These are phyloP conservation scores for Gentiana macrophylla DNA, from an alignment of 257 asterid species.

Conservation along the genomic window DNA sequence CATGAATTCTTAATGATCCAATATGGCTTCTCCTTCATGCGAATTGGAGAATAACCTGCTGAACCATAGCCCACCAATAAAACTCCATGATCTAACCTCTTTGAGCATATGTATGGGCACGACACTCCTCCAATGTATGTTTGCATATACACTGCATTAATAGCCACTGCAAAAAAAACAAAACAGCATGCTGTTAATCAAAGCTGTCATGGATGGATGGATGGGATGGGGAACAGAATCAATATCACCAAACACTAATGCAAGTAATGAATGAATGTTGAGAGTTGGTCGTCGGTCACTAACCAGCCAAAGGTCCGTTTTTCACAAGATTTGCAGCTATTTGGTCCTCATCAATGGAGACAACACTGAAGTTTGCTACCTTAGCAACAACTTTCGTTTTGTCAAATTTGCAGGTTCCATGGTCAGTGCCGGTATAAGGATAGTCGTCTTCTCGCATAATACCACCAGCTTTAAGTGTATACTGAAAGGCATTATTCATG, in stretches of 20 bases:
- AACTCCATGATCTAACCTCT: slow-evolving; percentile 67
- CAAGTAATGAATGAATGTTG: too few species aligned
- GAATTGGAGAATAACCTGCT: slow-evolving; percentile 48
- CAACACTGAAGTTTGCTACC: slow-evolving; percentile 87
- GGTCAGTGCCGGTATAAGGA: slow-evolving; percentile 76
- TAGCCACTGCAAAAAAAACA: slow-evolving; percentile 50
- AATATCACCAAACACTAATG: neutral
- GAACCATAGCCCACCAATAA: slow-evolving; percentile 70
- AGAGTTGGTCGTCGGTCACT: neutral
- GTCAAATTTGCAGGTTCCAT: slow-evolving; percentile 62
- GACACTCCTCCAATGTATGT: slow-evolving; percentile 79
- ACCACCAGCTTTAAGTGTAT: slow-evolving; percentile 79
- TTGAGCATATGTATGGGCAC: slow-evolving; percentile 72
- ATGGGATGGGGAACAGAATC: neutral
- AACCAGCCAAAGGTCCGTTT: slow-evolving; percentile 92
- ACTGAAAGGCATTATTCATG: slow-evolving; percentile 85
- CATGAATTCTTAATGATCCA: slow-evolving; percentile 93
- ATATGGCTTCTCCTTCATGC: slow-evolving; percentile 66
- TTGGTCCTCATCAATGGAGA: slow-evolving; percentile 77
- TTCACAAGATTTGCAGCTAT: slow-evolving; percentile 87
- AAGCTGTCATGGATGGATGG: too few species aligned
- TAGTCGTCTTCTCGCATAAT: slow-evolving; percentile 80
- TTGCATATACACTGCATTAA: slow-evolving; percentile 86
- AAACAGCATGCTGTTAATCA: neutral
- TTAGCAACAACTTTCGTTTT: slow-evolving; percentile 64